Conservation (phyloP, 2,329 filamentous ascomycete species). For the Aspergillus pseudonomiae region DNA sequence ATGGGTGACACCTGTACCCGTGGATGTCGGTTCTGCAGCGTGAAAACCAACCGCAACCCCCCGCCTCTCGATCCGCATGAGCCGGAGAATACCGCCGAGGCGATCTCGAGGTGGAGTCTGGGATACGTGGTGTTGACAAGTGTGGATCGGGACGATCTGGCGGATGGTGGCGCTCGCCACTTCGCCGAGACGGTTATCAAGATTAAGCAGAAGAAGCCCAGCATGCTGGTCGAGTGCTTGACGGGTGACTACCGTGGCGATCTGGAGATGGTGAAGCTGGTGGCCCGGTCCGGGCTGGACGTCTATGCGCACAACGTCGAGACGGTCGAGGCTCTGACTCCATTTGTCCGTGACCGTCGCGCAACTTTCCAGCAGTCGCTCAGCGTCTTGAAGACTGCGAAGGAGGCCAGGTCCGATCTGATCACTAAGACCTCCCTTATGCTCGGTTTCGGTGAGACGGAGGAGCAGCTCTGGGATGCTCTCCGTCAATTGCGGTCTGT, state of each 20-base stretch:
- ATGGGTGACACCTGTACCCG: slow-evolving; percentile 99
- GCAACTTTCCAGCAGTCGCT: slow-evolving; percentile 88
- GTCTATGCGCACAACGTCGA: slow-evolving; percentile 98
- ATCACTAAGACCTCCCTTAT: slow-evolving; percentile 99
- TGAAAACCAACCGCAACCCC: slow-evolving; percentile 79
- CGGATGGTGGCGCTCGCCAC: slow-evolving; percentile 84
- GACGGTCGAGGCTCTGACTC: slow-evolving; percentile 88
- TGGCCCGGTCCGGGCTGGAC: slow-evolving; percentile 86
- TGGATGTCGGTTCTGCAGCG: slow-evolving; percentile 94
- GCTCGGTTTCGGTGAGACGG: slow-evolving; percentile 91
- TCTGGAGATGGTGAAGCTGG: slow-evolving; percentile 79
- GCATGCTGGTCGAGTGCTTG: slow-evolving; percentile 49
- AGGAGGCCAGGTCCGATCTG: slow-evolving; percentile 72
- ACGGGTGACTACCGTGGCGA: slow-evolving; percentile 85
- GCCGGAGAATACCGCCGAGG: slow-evolving; percentile 95
- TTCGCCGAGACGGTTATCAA: slow-evolving; percentile 92
- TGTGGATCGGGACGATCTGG: slow-evolving; percentile 90
- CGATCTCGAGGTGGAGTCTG: slow-evolving; percentile 86
- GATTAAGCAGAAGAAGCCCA: slow-evolving; percentile 76
- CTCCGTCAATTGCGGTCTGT: slow-evolving; percentile 77
- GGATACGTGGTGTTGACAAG: slow-evolving; percentile 94
- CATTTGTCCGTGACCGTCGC: slow-evolving; percentile 83
- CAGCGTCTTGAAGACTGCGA: slow-evolving; percentile 76
- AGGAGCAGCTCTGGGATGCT: slow-evolving; percentile 79
- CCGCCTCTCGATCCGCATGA: slow-evolving; percentile 92